Percentiles rank a stretch among this genome's conserved stretches.
Conservation (phyloP, 1,284 basidiomycete species). For the Albatrellus sp. region DNA sequence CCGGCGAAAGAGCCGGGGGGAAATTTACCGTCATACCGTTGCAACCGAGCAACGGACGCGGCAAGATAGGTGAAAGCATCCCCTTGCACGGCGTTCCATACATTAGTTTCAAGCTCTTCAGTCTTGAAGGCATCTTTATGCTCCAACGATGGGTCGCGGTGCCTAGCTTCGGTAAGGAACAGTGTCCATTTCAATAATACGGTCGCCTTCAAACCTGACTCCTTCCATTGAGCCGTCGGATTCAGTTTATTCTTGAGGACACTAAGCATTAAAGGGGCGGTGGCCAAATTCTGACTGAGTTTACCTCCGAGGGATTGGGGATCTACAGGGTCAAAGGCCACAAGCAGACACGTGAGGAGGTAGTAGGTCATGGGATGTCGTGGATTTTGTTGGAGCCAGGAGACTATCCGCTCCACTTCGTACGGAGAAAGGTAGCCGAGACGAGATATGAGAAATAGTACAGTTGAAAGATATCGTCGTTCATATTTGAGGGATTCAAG, state of each 20-base stretch:
- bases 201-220: conserved; percentile 64
- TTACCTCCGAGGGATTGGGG: conserved; percentile 31
- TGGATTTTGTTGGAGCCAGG: conserved; percentile 53
- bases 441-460: conserved; percentile 52
- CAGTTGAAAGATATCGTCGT: conserved; percentile 47
- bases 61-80: conserved; percentile 75
- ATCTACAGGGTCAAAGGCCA: conserved; percentile 58
- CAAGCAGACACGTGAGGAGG: conserved; percentile 55
- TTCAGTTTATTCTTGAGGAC: conserved; percentile 49
- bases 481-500: conserved; percentile 65
- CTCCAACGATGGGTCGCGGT: conserved; percentile 56
- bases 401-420: conserved; percentile 48
- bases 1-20: conserved; percentile 34
- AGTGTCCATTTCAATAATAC: conserved; percentile 81
- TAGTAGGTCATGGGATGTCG: conserved; percentile 62
- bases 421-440: conserved; percentile 44
- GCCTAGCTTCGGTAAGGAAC: conserved; percentile 66
- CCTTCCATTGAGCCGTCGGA: conserved; percentile 50
- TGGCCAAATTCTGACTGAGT: conserved; percentile 32
- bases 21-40: conserved; percentile 28
- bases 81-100: conserved; percentile 72
- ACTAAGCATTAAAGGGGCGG: conserved; percentile 30
- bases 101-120: conserved; percentile 69
- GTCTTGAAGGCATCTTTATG: conserved; percentile 57
- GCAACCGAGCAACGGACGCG: conserved; percentile 38